Conservation (phyloP, 441 rosid species). For the Codiaeum variegatum region DNA sequence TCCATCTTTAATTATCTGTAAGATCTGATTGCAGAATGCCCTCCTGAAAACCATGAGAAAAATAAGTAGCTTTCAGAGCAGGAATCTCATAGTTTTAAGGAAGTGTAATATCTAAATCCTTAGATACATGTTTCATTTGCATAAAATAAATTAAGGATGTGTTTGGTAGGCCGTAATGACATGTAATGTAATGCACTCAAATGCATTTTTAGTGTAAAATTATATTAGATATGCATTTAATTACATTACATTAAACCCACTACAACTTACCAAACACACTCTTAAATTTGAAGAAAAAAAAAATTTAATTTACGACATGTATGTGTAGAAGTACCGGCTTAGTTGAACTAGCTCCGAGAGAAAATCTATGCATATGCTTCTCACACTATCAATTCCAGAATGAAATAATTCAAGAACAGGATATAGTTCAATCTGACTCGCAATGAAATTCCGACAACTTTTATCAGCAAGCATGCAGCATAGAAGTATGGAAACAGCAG, state of each 20-base stretch:
- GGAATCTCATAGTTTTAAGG: background rate
- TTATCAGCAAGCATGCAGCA: constrained; percentile 56
- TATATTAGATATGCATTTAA: too few species aligned
- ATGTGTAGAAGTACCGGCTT: constrained; percentile 43
- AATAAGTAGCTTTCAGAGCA: background rate
- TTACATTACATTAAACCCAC: too few species aligned
- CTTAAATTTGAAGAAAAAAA: background rate
- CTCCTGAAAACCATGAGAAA: constrained; percentile 36
- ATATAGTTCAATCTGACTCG: constrained; percentile 40
- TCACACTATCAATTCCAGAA: constrained; percentile 47
- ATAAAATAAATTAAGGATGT: too few species aligned
- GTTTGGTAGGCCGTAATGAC: too few species aligned
- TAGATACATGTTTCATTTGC: background rate
- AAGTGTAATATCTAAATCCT: background rate
- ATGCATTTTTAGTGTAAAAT: too few species aligned
- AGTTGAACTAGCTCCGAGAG: constrained; percentile 48
- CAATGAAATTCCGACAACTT: constrained; percentile 45
- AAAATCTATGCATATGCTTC: constrained; percentile 51
- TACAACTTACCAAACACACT: too few species aligned
- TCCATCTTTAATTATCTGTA: constrained; percentile 54
- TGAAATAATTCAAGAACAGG: constrained; percentile 58
- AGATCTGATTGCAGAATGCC: constrained; percentile 43
- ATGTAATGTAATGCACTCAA: too few species aligned
- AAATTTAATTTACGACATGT: background rate
- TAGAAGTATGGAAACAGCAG: constrained; percentile 42